phyloP scores from a whole-genome alignment of 148 eudicot genomes.

The Rhododendron kiyosumense region DNA sequence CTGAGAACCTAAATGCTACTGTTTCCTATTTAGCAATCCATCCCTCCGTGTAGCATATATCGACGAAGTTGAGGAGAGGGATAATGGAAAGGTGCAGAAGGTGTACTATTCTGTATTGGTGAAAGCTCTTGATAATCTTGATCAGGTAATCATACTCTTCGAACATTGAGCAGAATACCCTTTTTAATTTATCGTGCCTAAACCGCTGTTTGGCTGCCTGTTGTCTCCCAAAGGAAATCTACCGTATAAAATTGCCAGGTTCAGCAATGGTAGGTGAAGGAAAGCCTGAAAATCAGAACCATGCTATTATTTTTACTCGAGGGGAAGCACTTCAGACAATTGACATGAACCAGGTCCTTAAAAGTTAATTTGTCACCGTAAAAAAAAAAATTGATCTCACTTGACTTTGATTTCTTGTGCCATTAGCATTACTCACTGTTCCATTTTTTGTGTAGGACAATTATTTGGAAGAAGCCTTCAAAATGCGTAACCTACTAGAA shows the following conservation, averaged over 20 bases:
- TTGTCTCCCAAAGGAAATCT: conserved; percentile 34
- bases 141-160: conserved; percentile 48
- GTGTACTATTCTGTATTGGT: conserved; percentile 51
- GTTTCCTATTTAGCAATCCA: conserved; percentile 46
- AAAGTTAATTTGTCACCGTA: background rate
- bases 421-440: background rate
- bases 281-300: conserved; percentile 36
- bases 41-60: conserved; percentile 56
- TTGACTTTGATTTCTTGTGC: background rate
- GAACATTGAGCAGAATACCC: conserved; percentile 4
- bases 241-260: conserved; percentile 47
- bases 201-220: conserved; percentile 4
- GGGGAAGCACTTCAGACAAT: conserved; percentile 25
- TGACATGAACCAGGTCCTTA: conserved; percentile 24
- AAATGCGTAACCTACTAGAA: conserved; percentile 66
- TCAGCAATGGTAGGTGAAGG: conserved; percentile 49
- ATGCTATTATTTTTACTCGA: conserved; percentile 24
- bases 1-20: conserved; percentile 9
- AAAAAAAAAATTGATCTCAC: background rate
- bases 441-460: conserved; percentile 39
- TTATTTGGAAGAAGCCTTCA: conserved; percentile 75
- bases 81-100: conserved; percentile 33
- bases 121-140: conserved; percentile 61
- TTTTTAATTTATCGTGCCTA: conserved; percentile 11
- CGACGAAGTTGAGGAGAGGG: conserved; percentile 52